Conservation (phyloP, 768 basidiomycete genomes). For the Boletus patriciae region DNA sequence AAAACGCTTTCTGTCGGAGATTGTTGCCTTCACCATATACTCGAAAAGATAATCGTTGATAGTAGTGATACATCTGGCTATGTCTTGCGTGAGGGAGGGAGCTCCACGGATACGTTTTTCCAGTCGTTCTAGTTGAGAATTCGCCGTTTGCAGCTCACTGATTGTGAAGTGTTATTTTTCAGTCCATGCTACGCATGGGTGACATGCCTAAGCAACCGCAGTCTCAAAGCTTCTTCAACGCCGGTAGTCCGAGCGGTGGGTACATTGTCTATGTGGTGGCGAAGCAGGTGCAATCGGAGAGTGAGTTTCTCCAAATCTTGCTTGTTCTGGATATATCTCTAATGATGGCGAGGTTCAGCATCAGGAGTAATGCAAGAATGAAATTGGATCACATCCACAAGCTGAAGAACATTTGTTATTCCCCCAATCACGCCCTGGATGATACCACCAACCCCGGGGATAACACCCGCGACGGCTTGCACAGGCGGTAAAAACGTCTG, state of each 20-base stretch:
- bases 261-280: neutral
- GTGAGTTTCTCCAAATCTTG: neutral
- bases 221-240: neutral
- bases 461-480: neutral
- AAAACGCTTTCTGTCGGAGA: too few species aligned
- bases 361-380: neutral
- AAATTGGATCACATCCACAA: constrained; percentile 1
- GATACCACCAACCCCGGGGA: neutral
- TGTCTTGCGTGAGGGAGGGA: constrained; percentile 2
- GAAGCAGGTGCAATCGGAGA: neutral
- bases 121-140: neutral
- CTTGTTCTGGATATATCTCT: constrained; percentile 10
- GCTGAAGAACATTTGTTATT: neutral
- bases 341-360: neutral
- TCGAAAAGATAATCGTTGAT: neutral
- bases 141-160: neutral
- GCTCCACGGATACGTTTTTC: neutral
- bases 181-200: too few species aligned
- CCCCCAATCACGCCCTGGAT: constrained; percentile 1
- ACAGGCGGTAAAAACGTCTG: constrained; percentile 5
- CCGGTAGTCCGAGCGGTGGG: neutral
- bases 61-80: neutral
- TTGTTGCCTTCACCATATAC: too few species aligned
- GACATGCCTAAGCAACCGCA: neutral
- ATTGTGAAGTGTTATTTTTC: neutral